Evolutionary conservation across 2,329 filamentous ascomycete genomes (phyloP).

Genomic region (Trichophyton equinum): DNA sequence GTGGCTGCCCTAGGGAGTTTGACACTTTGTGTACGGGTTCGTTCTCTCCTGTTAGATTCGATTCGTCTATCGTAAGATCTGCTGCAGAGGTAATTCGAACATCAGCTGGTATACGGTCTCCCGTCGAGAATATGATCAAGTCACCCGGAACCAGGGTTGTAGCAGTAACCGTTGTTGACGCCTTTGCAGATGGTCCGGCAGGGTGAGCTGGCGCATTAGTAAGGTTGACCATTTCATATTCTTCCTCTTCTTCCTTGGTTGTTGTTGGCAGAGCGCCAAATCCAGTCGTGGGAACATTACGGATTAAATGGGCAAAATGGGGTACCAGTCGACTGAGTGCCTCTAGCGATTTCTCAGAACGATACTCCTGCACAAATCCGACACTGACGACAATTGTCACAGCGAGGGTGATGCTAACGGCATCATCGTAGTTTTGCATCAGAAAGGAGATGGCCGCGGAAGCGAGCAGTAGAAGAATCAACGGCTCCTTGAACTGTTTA

Average conservation of each 20-base stretch:
- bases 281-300: slow-evolving; percentile 35
- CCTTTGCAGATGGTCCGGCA: slow-evolving; percentile 53
- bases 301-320: slow-evolving; percentile 89
- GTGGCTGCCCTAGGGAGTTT: slow-evolving; percentile 41
- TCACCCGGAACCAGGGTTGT: slow-evolving; percentile 82
- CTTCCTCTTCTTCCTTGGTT: slow-evolving; percentile 22
- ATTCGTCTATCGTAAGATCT: slow-evolving; percentile 88
- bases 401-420: slow-evolving; percentile 85
- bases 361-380: slow-evolving; percentile 93
- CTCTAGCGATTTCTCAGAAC: slow-evolving; percentile 94
- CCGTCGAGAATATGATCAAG: slow-evolving; percentile 84
- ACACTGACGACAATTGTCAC: slow-evolving; percentile 96
- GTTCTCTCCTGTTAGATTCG: slow-evolving; percentile 92
- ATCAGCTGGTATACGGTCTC: slow-evolving; percentile 91
- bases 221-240: slow-evolving; percentile 39
- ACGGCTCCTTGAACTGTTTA: slow-evolving; percentile 91
- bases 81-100: slow-evolving; percentile 83
- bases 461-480: slow-evolving; percentile 81
- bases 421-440: slow-evolving; percentile 89
- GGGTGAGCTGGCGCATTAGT: slow-evolving; percentile 38
- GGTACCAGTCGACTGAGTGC: slow-evolving; percentile 87
- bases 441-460: slow-evolving; percentile 81
- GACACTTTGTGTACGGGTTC: slow-evolving; percentile 74
- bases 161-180: slow-evolving; percentile 76
- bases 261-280: slow-evolving; percentile 15